Percentiles rank a stretch among this genome's conserved stretches.
These are phyloP conservation scores for Agastache rugosa DNA, from an alignment of 257 asterid genomes.

Conservation along the genomic window DNA sequence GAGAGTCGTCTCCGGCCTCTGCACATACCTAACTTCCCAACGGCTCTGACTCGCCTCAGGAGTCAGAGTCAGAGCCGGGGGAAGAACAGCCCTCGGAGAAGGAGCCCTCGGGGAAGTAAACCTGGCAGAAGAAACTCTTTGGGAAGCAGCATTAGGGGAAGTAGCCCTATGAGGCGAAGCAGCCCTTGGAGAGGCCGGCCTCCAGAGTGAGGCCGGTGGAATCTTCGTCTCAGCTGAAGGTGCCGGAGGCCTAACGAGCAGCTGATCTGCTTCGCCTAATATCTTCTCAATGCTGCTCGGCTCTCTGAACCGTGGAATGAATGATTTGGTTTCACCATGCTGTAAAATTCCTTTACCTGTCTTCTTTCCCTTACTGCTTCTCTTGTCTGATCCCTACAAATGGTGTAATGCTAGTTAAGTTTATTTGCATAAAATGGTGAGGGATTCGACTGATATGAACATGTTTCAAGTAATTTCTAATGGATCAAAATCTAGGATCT, in stretches of 20 bases:
- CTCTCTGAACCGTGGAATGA: conserved; percentile 75
- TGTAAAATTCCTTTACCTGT: conserved; percentile 55
- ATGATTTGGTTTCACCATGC: conserved; percentile 72
- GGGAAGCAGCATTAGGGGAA: conserved; percentile 56
- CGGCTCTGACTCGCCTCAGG: conserved; percentile 43
- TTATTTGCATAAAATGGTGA: not conserved
- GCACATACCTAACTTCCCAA: conserved; percentile 50
- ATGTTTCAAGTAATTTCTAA: not conserved
- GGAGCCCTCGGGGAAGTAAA: conserved; percentile 34
- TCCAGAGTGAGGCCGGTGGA: conserved; percentile 42
- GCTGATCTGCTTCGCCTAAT: conserved; percentile 84
- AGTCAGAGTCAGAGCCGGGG: conserved; percentile 26
- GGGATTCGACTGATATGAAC: not conserved
- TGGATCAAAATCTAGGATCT: not conserved
- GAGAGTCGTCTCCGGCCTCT: conserved; percentile 69
- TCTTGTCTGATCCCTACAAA: conserved; percentile 73
- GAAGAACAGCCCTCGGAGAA: conserved; percentile 38
- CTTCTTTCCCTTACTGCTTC: conserved; percentile 68
- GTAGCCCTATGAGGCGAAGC: conserved; percentile 40
- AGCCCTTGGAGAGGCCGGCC: conserved; percentile 52
- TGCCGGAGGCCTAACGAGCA: conserved; percentile 54
- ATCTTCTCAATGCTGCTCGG: conserved; percentile 96
- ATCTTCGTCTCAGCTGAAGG: conserved; percentile 49
- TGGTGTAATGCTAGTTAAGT: conserved; percentile 15
- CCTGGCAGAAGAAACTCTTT: conserved; percentile 36